Evolutionary conservation across 1,284 basidiomycete genomes (phyloP).

Genomic region (Microbotryomycetes sp.): DNA sequence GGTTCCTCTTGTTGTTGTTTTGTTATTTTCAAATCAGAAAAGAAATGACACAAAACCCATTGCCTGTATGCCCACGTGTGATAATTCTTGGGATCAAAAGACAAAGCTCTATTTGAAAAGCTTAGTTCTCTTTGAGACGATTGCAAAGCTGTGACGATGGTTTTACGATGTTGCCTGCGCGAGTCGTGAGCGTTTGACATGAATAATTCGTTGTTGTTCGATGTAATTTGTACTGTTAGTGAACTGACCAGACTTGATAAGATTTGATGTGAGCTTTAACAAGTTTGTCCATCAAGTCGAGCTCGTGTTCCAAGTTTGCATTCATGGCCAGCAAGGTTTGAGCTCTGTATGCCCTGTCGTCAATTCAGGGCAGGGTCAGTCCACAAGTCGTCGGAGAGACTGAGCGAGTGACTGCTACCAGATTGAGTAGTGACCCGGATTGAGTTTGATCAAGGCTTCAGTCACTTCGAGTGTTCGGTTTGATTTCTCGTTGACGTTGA

Average conservation of each 20-base stretch:
- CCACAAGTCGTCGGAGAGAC: not conserved
- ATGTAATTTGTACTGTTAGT: no score
- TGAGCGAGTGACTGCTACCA: constrained; percentile 56
- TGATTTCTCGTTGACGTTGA: constrained; percentile 67
- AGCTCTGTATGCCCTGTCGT: constrained; percentile 83
- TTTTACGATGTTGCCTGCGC: constrained; percentile 71
- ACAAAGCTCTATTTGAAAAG: constrained; percentile 66
- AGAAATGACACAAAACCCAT: constrained; percentile 77
- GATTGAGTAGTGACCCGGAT: constrained; percentile 89
- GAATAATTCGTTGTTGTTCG: no score
- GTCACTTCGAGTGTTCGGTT: constrained; percentile 75
- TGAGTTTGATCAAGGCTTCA: constrained; percentile 72
- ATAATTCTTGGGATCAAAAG: constrained; percentile 82
- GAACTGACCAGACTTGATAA: constrained; percentile 79
- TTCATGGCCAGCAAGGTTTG: constrained; percentile 65
- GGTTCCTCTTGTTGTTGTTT: constrained; percentile 1
- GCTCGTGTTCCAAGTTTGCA: constrained; percentile 62
- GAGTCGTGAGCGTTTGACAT: not conserved
- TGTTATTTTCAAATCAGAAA: constrained; percentile 32
- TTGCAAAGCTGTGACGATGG: constrained; percentile 54
- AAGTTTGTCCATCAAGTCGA: constrained; percentile 74
- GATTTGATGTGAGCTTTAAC: constrained; percentile 77
- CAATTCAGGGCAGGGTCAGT: not conserved
- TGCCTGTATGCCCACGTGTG: constrained; percentile 94
- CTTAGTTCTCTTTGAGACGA: constrained; percentile 60